Conservation (phyloP, 1,284 basidiomycete species). For the Taiwanofungus camphoratus region DNA sequence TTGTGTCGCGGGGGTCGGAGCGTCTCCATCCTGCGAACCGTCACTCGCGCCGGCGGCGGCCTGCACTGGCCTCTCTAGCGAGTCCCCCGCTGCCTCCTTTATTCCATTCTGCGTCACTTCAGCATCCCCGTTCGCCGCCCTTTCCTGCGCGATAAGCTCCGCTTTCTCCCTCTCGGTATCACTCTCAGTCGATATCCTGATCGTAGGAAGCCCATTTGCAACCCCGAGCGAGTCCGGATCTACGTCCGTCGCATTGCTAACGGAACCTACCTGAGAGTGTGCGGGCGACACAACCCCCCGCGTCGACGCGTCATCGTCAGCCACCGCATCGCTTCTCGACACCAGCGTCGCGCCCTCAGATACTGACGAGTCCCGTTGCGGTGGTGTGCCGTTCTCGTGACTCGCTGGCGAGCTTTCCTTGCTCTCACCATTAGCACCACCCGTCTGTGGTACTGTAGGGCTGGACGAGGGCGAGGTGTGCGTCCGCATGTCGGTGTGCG, state of each 20-base stretch:
- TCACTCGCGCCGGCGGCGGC: slow-evolving; percentile 42
- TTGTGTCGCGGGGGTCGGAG: slow-evolving; percentile 31
- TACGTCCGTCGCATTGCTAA: slow-evolving; percentile 16
- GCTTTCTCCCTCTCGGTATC: slow-evolving; percentile 46
- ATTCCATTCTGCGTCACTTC: slow-evolving; percentile 23
- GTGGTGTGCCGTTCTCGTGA: slow-evolving; percentile 16
- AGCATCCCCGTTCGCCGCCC: slow-evolving; percentile 26
- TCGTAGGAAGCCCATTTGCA: slow-evolving; percentile 66
- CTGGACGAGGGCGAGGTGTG: slow-evolving; percentile 19
- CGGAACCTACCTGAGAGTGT: slow-evolving; percentile 16
- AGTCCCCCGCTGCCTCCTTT: slow-evolving; percentile 21
- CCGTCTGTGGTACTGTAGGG: slow-evolving; percentile 43
- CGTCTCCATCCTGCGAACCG: slow-evolving; percentile 36
- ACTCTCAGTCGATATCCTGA: slow-evolving; percentile 84
- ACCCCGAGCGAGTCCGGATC: slow-evolving; percentile 23
- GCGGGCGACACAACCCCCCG: slow-evolving; percentile 41
- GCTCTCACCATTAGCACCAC: slow-evolving; percentile 41
- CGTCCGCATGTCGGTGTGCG: slow-evolving; percentile 49
- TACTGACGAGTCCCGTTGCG: slow-evolving; percentile 15
- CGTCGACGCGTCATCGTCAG: slow-evolving; percentile 75
- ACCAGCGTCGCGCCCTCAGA: slow-evolving; percentile 23
- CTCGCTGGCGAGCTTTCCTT: slow-evolving; percentile 14
- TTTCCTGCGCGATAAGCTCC: slow-evolving; percentile 21
- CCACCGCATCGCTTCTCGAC: slow-evolving; percentile 26
- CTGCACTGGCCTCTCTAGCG: slow-evolving; percentile 57